These are phyloP conservation scores for Flaveria ramosissima DNA, from an alignment of 129 eudicot species.

Conservation along the genomic window DNA sequence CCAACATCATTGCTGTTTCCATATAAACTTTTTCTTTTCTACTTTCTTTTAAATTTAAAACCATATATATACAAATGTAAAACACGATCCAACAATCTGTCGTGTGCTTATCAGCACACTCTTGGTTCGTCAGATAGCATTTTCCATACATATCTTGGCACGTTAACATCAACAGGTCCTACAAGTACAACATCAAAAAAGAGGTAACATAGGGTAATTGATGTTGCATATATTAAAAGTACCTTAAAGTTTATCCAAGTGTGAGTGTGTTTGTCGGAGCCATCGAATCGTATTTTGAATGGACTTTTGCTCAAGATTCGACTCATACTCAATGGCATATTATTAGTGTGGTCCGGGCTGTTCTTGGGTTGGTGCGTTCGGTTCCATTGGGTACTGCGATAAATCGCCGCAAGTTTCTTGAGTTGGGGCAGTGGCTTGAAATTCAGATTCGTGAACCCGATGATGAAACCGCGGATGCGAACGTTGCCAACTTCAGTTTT, in stretches of 20 bases:
- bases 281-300: too few relatives aligned
- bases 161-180: slow-evolving; percentile 16
- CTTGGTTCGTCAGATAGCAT: slow-evolving; percentile 2
- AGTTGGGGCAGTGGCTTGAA: too few relatives aligned
- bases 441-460: too few relatives aligned
- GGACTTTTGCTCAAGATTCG: too few relatives aligned
- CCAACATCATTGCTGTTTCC: slow-evolving; percentile 46
- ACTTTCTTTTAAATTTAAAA: neutral
- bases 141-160: slow-evolving; percentile 13
- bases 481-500: too few relatives aligned
- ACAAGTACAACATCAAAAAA: neutral
- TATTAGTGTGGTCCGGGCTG: too few relatives aligned
- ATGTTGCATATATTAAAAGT: neutral
- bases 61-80: neutral
- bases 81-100: neutral
- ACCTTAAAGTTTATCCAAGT: neutral
- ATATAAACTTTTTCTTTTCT: slow-evolving; percentile 15
- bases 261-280: too few relatives aligned
- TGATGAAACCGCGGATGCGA: too few relatives aligned
- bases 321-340: too few relatives aligned
- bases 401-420: too few relatives aligned
- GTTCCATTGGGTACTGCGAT: too few relatives aligned
- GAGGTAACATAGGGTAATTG: neutral
- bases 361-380: too few relatives aligned
- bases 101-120: slow-evolving; percentile 10